Evolutionary conservation across 345 rosid species (phyloP), one percentile per base, ranked within the genome.

Genomic region (Eucalyptus sp.): DNA sequence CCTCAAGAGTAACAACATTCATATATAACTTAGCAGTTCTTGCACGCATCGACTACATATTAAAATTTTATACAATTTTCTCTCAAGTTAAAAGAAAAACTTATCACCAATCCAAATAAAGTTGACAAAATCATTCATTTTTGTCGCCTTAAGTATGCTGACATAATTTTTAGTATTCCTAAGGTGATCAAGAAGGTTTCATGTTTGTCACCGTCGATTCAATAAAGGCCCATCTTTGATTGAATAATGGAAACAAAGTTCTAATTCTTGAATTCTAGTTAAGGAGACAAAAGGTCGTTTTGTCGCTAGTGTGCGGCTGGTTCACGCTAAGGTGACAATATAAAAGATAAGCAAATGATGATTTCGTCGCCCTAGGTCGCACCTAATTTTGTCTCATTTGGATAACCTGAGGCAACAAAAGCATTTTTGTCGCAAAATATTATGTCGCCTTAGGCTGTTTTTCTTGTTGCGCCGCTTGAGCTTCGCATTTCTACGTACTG

Each of bases 1-100:
- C 62, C 29, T 56, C 62, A 56, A 56, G 62, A 22, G 62, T 56
- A 0, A 56, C 0, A 22, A 56, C 0, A 56, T 56, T 56, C 29
- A 56, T 24, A 24, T 24, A 56, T 56, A 9, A 56, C 62, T 56
- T 22, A 56, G 3, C 62, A 56, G 12, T 56, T 56, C 62, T 56
- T 56, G 62, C 27, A 56, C 50, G 0, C 29, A 56, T 56, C 27
- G 12, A 56, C 62, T 56, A 24, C 62, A 22, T 8, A 24, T 56
- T 56, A 10, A 56, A 22, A 56, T 56, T 56, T 0, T 56, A 9
- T 56, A 22, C 29, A 9, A 24, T 24, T 56, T 52, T 9, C 62
- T 56, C 62, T 22, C 62, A 56, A 56, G 29, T 56, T 22, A 22
- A 56, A 56, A 56, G 62, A 56, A 56, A 22, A 56, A 0, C 62